These are phyloP conservation scores for Melanomma pulvis-pyrius DNA, from an alignment of 495 filamentous ascomycete genomes.

Conservation along the genomic window DNA sequence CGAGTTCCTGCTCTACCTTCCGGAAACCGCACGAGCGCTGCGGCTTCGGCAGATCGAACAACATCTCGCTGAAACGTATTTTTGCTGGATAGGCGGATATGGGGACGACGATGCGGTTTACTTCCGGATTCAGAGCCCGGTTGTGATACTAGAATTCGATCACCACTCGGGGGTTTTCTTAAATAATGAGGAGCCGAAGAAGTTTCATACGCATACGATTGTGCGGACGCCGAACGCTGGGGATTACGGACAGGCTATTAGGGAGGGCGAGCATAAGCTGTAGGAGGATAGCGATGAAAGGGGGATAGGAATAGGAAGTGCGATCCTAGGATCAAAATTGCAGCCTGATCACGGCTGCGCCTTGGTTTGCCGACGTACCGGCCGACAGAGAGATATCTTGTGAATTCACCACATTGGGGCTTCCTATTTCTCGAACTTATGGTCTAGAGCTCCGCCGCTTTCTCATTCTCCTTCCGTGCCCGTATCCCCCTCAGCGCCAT, in stretches of 20 bases:
- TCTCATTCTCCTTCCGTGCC: background rate
- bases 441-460: no score
- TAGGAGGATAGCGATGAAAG: background rate
- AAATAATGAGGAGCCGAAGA: conserved; percentile 69
- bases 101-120: conserved; percentile 72
- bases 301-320: background rate
- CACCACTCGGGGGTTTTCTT: conserved; percentile 80
- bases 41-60: conserved; percentile 55
- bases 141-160: conserved; percentile 74
- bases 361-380: no score
- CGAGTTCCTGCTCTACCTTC: conserved; percentile 68
- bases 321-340: no score
- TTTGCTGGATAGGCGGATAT: conserved; percentile 72
- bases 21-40: conserved; percentile 52
- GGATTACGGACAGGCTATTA: conserved; percentile 68
- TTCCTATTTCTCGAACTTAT: no score
- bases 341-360: no score
- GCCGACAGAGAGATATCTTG: no score
- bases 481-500: background rate
- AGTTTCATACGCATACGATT: conserved; percentile 77
- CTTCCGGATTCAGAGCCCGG: conserved; percentile 73
- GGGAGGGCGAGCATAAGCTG: conserved; percentile 34
- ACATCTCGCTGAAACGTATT: conserved; percentile 68
- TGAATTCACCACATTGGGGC: no score
- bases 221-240: conserved; percentile 71